Conservation (phyloP, 768 basidiomycete genomes). For the Mrakia blollopis region DNA sequence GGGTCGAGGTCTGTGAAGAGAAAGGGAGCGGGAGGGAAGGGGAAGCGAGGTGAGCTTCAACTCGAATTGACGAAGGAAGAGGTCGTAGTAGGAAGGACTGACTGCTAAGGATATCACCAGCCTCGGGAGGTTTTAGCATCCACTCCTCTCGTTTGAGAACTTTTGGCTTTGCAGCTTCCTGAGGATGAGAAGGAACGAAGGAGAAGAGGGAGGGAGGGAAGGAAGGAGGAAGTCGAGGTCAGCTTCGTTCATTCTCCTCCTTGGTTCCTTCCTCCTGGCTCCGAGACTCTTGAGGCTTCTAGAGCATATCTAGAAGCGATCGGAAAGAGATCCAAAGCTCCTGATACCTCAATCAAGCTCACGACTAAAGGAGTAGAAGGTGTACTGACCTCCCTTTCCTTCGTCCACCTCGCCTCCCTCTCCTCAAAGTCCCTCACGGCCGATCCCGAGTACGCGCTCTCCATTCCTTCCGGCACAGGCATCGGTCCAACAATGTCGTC, state of each 20-base stretch:
- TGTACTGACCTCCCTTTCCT: conserved; percentile 55
- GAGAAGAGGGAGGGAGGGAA: neutral
- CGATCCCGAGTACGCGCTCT: conserved; percentile 41
- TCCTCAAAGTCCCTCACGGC: conserved; percentile 79
- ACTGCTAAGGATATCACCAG: conserved; percentile 74
- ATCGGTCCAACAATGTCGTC: conserved; percentile 75
- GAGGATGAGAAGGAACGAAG: neutral
- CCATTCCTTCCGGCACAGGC: conserved; percentile 53
- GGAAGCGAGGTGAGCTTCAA: neutral
- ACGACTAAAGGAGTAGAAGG: neutral
- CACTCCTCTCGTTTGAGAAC: conserved; percentile 81
- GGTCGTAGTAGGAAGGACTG: conserved; percentile 31
- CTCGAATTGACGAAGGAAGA: neutral
- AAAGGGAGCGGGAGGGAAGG: neutral
- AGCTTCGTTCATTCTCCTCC: neutral
- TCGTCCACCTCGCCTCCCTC: conserved; percentile 69
- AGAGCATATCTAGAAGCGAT: neutral
- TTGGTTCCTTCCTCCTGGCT: neutral
- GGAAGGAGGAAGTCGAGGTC: neutral
- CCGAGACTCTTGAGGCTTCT: neutral
- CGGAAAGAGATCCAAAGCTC: too few relatives aligned
- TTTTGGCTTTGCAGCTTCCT: conserved; percentile 76
- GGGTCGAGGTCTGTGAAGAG: conserved; percentile 69
- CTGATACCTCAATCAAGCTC: too few relatives aligned
- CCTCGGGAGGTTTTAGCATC: conserved; percentile 93